Base-by-base conservation (phyloP, 1,139 yeast species). In the Tardiomyces digboiensis region DNA sequence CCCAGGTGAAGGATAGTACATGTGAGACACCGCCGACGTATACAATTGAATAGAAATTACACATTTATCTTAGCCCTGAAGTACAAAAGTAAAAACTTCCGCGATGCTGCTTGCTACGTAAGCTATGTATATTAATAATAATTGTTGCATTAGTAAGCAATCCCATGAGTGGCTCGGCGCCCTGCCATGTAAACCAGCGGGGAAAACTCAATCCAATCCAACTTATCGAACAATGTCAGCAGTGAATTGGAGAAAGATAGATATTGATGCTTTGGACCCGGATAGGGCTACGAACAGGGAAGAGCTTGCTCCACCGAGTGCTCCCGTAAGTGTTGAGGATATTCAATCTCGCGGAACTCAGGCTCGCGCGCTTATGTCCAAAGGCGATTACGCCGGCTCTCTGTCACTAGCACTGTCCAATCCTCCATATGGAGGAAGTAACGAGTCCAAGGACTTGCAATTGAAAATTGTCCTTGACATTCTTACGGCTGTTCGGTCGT, bases 221-320 rank as follows among this genome's bases (percentile, higher is more conserved):
- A 29, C n/a, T 8, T 13, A 23, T 13, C 12, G 29, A 23, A 23
- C 8, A 8, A 23, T 23, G 29, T 8, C 29, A 23, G 12, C 8
- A 23, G 29, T 23, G 29, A 23, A 23, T 20, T 33, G 19, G 19
- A 33, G 37, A 20, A n/a, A 16, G 12, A 33, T 89, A 56, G 96
- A 91, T 62, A 80, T 91, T 47, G 97, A 91, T 65, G 86, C 88
- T 20, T 79, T 80, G 56, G 97, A 89, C 58, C 83, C 94, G 6
- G 96, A 87, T 44, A 75, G 75, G 47, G 79, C 80, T 55, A 66
- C 85, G 52, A 69, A 81, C 21, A 72, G 72, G 40, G 80, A 75
- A 51, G 91, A 84, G 44, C 69, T 85, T 54, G 64, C 75, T 19
- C 88, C 88, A 12, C 71, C 70, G 43, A 59, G 61, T 20, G 59